phyloP scores from a whole-genome alignment of 2,329 filamentous ascomycete genomes.

The Penicillium concentricum region DNA sequence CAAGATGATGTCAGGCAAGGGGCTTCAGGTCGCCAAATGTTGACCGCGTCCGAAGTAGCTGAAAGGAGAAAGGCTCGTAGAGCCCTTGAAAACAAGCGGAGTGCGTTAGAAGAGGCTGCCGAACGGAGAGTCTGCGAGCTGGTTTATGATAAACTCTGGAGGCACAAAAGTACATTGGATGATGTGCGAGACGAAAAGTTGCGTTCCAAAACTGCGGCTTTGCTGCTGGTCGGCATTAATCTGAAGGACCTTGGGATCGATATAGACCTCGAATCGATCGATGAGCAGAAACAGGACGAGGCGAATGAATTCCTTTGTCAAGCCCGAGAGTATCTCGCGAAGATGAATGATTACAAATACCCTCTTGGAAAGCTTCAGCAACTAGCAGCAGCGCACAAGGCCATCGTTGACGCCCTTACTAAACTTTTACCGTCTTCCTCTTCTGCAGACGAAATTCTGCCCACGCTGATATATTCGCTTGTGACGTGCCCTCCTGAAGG shows the following conservation, averaged over 20 bases:
- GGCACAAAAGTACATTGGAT: slow-evolving; percentile 86
- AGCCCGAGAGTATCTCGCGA: slow-evolving; percentile 68
- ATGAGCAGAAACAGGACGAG: slow-evolving; percentile 62
- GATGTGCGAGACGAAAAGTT: slow-evolving; percentile 94
- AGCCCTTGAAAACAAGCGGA: slow-evolving; percentile 72
- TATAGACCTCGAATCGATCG: slow-evolving; percentile 55
- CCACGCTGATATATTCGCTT: slow-evolving; percentile 92
- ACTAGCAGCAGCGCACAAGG: slow-evolving; percentile 84
- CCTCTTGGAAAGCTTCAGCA: slow-evolving; percentile 89
- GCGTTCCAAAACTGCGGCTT: slow-evolving; percentile 85
- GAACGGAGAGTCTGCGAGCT: slow-evolving; percentile 82
- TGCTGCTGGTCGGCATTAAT: slow-evolving; percentile 88
- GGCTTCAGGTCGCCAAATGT: slow-evolving; percentile 74
- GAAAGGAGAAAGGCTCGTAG: slow-evolving; percentile 76
- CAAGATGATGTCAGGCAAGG: slow-evolving; percentile 31
- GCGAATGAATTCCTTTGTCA: slow-evolving; percentile 70
- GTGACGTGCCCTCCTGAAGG: slow-evolving; percentile 85
- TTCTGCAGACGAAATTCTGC: slow-evolving; percentile 94
- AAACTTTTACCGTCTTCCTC: slow-evolving; percentile 69
- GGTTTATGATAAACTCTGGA: slow-evolving; percentile 84
- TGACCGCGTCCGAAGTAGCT: slow-evolving; percentile 80
- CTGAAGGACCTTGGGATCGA: slow-evolving; percentile 81
- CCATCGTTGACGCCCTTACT: slow-evolving; percentile 82
- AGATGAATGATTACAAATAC: slow-evolving; percentile 84
- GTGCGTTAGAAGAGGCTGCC: slow-evolving; percentile 82